Evolutionary conservation across 1,139 yeast genomes (phyloP).

Genomic region (Hemisphaericaspora xylanilytica): DNA sequence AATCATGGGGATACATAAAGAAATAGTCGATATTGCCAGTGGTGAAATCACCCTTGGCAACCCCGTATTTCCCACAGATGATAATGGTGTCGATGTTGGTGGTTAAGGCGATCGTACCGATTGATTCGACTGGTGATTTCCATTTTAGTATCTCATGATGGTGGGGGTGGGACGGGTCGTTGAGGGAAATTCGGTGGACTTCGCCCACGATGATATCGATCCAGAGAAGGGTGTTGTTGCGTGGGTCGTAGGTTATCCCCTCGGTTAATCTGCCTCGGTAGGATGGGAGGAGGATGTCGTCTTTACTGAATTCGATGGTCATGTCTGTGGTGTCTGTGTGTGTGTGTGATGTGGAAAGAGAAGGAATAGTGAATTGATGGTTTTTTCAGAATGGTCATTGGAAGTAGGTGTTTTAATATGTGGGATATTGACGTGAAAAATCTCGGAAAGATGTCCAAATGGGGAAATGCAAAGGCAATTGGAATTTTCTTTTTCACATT

Average conservation of each 20-base stretch:
- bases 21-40: conserved; percentile 43
- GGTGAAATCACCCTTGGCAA: conserved; percentile 48
- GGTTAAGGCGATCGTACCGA: conserved; percentile 68
- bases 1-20: conserved; percentile 41
- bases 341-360: neutral
- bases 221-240: conserved; percentile 62
- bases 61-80: conserved; percentile 58
- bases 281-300: conserved; percentile 36
- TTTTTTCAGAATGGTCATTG: neutral
- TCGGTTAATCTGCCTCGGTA: conserved; percentile 60
- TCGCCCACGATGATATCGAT: conserved; percentile 63
- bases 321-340: conserved; percentile 2
- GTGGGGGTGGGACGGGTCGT: conserved; percentile 14
- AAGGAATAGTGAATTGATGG: neutral
- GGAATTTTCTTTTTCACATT: conserved; percentile 1
- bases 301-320: conserved; percentile 11
- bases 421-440: neutral
- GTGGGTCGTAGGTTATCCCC: conserved; percentile 62
- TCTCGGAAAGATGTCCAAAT: conserved; percentile 4
- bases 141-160: conserved; percentile 44
- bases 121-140: conserved; percentile 34
- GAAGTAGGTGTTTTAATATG: too few species aligned
- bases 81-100: conserved; percentile 39
- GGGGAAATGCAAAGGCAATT: neutral
- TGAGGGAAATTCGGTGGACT: conserved; percentile 46